phyloP scores from a whole-genome alignment of 441 rosid genomes.

The Populus hybrid region DNA sequence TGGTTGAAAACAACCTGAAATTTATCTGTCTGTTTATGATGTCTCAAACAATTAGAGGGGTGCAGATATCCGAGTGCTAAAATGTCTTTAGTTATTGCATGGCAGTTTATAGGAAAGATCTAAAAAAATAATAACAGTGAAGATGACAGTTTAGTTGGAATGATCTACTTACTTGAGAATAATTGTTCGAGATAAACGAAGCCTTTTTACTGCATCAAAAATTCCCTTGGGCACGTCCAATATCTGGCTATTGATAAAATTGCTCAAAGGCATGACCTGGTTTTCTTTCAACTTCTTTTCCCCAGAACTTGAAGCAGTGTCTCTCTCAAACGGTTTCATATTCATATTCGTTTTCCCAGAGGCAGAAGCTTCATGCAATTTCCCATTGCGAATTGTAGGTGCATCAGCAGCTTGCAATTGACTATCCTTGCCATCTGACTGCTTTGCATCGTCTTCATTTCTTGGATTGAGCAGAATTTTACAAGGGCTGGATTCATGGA shows the following conservation, averaged over 20 bases:
- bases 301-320: conserved; percentile 35
- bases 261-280: conserved; percentile 19
- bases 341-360: conserved; percentile 17
- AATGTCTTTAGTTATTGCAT: no score
- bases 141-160: not conserved
- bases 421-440: not conserved
- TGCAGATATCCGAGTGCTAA: not conserved
- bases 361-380: conserved; percentile 25
- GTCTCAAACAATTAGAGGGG: not conserved
- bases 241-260: conserved; percentile 18
- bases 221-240: conserved; percentile 47
- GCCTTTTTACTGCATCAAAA: conserved; percentile 54
- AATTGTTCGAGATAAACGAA: conserved; percentile 70
- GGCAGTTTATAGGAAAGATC: not conserved
- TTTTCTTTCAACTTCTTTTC: conserved; percentile 34
- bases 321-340: conserved; percentile 16
- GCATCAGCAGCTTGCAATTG: conserved; percentile 11
- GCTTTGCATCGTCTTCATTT: not conserved
- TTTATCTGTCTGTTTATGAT: not conserved
- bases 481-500: not conserved
- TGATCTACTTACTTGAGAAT: conserved; percentile 35
- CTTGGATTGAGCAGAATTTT: not conserved
- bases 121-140: not conserved
- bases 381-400: conserved; percentile 8
- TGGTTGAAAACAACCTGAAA: not conserved